Evolutionary conservation across 768 basidiomycete species (phyloP).

Genomic region (Suillus bovinus): DNA sequence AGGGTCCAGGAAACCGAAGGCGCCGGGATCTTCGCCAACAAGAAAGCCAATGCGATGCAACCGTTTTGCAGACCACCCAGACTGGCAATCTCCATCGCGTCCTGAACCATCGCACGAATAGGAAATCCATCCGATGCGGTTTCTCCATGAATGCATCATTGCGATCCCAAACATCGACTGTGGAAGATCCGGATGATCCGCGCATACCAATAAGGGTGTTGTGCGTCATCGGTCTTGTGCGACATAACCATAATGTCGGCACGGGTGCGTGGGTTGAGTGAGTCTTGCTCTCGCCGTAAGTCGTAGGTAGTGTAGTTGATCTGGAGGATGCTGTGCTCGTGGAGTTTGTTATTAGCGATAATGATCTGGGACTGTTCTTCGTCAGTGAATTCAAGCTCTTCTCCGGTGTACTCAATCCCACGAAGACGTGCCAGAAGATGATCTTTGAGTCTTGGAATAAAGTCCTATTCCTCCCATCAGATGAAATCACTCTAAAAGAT

Average conservation of each 20-base stretch:
- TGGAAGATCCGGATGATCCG: conserved; percentile 38
- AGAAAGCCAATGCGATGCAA: conserved; percentile 32
- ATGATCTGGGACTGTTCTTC: conserved; percentile 22
- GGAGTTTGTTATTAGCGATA: conserved; percentile 33
- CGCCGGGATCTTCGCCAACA: conserved; percentile 10
- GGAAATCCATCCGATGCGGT: conserved; percentile 33
- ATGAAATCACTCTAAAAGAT: background rate
- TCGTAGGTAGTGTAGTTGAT: conserved; percentile 36
- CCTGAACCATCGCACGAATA: conserved; percentile 45
- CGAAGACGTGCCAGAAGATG: conserved; percentile 12
- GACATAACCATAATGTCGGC: conserved; percentile 37
- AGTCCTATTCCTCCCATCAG: conserved; percentile 36
- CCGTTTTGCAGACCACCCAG: conserved; percentile 20
- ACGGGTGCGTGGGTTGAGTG: conserved; percentile 32
- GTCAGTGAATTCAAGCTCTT: conserved; percentile 19
- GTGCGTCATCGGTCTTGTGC: conserved; percentile 17
- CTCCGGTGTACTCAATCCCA: conserved; percentile 12
- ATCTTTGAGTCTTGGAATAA: conserved; percentile 20
- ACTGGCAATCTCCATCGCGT: conserved; percentile 27
- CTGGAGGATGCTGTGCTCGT: conserved; percentile 31
- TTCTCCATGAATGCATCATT: background rate
- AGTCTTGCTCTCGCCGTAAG: conserved; percentile 23
- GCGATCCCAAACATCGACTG: background rate
- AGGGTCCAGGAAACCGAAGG: conserved; percentile 51
- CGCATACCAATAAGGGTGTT: conserved; percentile 41